A percentile compares a stretch with the other conserved stretches of the same genome.
These are phyloP conservation scores for Aspergillus sojae DNA, from an alignment of 2,329 filamentous ascomycete species.

Conservation along the genomic window DNA sequence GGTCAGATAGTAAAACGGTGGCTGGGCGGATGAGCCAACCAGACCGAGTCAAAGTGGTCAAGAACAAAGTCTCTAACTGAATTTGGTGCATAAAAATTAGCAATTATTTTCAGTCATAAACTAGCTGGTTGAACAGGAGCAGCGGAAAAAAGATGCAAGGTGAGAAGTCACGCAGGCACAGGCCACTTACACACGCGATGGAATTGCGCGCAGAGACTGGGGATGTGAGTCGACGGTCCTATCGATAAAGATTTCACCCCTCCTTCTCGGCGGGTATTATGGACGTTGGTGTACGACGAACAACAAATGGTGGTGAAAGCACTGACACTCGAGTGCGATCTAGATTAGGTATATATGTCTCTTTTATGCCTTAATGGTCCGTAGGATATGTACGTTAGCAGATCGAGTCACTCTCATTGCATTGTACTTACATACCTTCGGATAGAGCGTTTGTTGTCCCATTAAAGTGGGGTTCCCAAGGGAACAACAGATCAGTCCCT, in stretches of 20 bases:
- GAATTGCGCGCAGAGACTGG: constrained; percentile 9
- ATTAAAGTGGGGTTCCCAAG: constrained; percentile 17
- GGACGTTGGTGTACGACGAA: background rate
- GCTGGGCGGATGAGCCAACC: constrained; percentile 25
- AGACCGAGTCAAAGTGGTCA: background rate
- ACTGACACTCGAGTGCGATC: constrained; percentile 4
- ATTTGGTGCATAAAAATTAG: constrained; percentile 8
- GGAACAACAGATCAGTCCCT: constrained; percentile 1
- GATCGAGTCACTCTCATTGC: background rate
- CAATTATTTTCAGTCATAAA: constrained; percentile 1
- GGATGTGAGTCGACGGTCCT: constrained; percentile 24
- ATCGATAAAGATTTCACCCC: constrained; percentile 36
- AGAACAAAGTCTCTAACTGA: background rate
- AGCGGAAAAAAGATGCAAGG: constrained; percentile 10
- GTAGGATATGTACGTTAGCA: constrained; percentile 1
- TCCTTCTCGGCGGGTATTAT: constrained; percentile 21
- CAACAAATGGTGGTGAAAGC: constrained; percentile 3
- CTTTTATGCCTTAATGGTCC: constrained; percentile 1
- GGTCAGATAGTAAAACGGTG: constrained; percentile 22
- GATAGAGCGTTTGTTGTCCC: constrained; percentile 20
- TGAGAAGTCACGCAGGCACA: constrained; percentile 32
- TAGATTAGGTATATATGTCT: constrained; percentile 3
- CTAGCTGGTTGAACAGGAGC: constrained; percentile 7
- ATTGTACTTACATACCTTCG: background rate
- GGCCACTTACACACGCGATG: constrained; percentile 23